phyloP scores from a whole-genome alignment of 306 rosid species.

The Trifolium dubium region DNA sequence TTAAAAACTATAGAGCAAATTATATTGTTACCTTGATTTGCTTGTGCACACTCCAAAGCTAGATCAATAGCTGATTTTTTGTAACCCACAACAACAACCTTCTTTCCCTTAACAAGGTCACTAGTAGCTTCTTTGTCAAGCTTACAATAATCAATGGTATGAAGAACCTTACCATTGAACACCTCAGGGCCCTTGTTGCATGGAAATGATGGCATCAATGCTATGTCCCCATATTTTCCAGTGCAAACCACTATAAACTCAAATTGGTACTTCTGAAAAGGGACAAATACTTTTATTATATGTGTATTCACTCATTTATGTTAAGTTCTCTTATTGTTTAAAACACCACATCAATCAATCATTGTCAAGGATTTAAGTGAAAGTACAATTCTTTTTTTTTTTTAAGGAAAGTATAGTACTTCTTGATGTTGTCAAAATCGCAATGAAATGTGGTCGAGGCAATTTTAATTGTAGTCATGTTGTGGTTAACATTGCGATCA shows the following conservation, averaged over 20 bases:
- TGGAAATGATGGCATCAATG: constrained; percentile 55
- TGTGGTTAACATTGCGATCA: no score
- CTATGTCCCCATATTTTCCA: constrained; percentile 70
- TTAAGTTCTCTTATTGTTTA: background rate
- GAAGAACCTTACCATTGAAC: constrained; percentile 64
- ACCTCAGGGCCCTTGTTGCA: constrained; percentile 56
- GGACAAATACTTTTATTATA: background rate
- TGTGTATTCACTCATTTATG: background rate
- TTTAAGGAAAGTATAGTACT: no score
- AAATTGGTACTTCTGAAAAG: constrained; percentile 55
- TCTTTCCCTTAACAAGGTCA: constrained; percentile 58
- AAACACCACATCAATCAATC: background rate
- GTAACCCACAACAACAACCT: constrained; percentile 68
- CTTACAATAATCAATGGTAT: constrained; percentile 68
- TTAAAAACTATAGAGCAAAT: background rate
- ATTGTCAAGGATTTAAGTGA: background rate
- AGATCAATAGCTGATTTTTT: constrained; percentile 76
- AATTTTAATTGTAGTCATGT: no score
- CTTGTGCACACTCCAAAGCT: constrained; percentile 66
- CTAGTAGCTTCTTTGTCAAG: constrained; percentile 58
- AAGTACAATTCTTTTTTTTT: no score
- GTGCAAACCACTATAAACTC: constrained; percentile 66
- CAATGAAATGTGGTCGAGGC: background rate
- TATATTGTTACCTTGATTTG: constrained; percentile 60
- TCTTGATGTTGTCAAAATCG: background rate